Base-by-base conservation (phyloP, 331 rosid genomes). In the Saraca asoca region DNA sequence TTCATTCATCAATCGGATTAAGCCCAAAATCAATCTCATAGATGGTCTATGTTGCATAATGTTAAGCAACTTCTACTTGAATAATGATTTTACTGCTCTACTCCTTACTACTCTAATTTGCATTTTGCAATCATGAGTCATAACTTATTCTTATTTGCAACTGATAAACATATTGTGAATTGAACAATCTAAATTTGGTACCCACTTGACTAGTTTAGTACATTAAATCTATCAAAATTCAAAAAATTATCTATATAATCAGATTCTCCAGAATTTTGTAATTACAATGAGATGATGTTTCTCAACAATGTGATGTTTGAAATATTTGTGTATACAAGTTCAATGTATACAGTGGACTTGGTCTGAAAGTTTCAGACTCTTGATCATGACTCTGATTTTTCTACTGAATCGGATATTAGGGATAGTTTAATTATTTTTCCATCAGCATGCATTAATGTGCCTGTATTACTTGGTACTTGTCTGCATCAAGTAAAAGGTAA, bases 401-500 rank as follows among this genome's bases (percentile, higher is more conserved):
- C 50, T 31, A 16, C 52, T 53, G 38, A 38, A 38, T 61, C 15
- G 16, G 49, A 43, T 33, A 34, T 15, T 35, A 15, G 5, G 58
- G 38, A 24, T 61, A 46, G 19, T 39, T 52, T 16, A 2, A 9
- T 7, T 34, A n/a, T 34, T 15, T 43, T 5, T 49, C 37, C 20
- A 24, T 51, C 43, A 34, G 45, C 49, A 7, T 33, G 42, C 43
- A 18, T 45, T 58, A 18, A 70, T 13, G 38, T 55, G 42, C 20
- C 34, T 56, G 11, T 53, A 31, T 17, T 59, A 29, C 45, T 6
- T 20, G 41, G 60, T 37, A 20, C 43, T 35, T 57, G 19, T 58
- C 37, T 29, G n/a, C 42, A 5, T 56, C 67, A 24, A 16, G 39
- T 61, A 42, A 58, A 9, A 60, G 20, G 29, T 54, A 17, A 50